Evolutionary conservation across 2,329 filamentous ascomycete species (phyloP).

Genomic region (Pseudocercospora macadamiae): DNA sequence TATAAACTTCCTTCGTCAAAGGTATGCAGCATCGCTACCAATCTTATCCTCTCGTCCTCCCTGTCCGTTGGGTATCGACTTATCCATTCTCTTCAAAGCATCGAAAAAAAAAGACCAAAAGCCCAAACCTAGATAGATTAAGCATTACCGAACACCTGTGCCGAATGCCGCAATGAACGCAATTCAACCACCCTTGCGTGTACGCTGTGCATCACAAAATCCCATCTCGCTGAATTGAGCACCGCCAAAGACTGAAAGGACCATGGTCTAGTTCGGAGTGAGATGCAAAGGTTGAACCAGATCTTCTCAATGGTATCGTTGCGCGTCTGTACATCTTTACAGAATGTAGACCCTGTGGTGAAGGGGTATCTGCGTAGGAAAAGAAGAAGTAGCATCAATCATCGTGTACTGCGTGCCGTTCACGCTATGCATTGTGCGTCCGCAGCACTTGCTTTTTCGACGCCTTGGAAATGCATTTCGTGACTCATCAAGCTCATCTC

Average conservation of each 20-base stretch:
- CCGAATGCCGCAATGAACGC: constrained; percentile 12
- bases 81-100: background rate
- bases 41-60: background rate
- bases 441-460: constrained; percentile 25
- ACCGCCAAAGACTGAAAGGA: background rate
- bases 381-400: constrained; percentile 11
- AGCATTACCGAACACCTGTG: constrained; percentile 19
- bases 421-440: constrained; percentile 18
- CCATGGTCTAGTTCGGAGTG: constrained; percentile 1
- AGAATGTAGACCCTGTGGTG: constrained; percentile 3
- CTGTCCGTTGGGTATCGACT: constrained; percentile 1
- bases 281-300: background rate
- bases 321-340: constrained; percentile 20
- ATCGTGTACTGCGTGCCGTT: constrained; percentile 5
- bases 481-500: constrained; percentile 16
- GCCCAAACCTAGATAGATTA: constrained; percentile 6
- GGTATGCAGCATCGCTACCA: background rate
- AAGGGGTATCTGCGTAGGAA: constrained; percentile 1
- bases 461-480: constrained; percentile 22
- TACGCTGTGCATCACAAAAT: constrained; percentile 14
- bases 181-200: constrained; percentile 5
- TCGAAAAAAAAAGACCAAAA: background rate
- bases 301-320: constrained; percentile 6
- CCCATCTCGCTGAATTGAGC: background rate
- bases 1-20: background rate